A percentile compares a stretch with the other conserved stretches of the same genome.
phyloP scores from a whole-genome alignment of 2,329 filamentous ascomycete species.

The Stachybotrys elegans region DNA sequence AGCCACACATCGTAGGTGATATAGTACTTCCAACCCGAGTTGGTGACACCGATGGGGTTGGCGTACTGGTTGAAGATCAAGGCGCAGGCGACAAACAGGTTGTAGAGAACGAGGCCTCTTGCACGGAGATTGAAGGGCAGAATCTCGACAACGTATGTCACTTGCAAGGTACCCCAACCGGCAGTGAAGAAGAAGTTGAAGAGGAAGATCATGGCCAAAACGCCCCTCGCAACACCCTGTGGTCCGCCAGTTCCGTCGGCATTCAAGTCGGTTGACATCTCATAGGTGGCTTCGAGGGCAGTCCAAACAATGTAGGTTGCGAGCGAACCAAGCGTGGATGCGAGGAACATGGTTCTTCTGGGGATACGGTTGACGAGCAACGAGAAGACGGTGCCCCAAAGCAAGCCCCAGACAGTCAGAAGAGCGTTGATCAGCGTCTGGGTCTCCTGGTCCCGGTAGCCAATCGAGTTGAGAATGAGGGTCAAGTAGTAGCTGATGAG shows the following conservation, averaged over 20 bases:
- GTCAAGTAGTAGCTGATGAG: constrained; percentile 26
- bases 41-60: constrained; percentile 29
- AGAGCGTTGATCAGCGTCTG: constrained; percentile 26
- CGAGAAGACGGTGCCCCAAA: constrained; percentile 2
- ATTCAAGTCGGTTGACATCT: constrained; percentile 13
- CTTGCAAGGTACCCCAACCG: constrained; percentile 33
- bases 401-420: constrained; percentile 11
- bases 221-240: constrained; percentile 11
- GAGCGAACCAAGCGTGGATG: constrained; percentile 26
- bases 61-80: constrained; percentile 34
- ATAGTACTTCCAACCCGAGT: constrained; percentile 10
- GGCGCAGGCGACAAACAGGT: constrained; percentile 15
- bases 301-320: constrained; percentile 12
- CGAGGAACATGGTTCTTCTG: constrained; percentile 8
- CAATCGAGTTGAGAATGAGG: constrained; percentile 28
- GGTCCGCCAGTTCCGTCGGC: constrained; percentile 4
- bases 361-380: not conserved
- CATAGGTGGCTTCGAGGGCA: constrained; percentile 9
- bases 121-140: constrained; percentile 30
- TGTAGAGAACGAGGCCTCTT: constrained; percentile 14
- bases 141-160: constrained; percentile 40
- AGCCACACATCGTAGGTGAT: constrained; percentile 10
- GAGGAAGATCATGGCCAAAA: constrained; percentile 25
- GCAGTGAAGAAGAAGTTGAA: constrained; percentile 24
- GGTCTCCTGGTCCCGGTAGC: constrained; percentile 15